Evolutionary conservation across 371 early-diverging fungal species (phyloP), one percentile per base, ranked within the genome.

Genomic region (Circinella umbellata): DNA sequence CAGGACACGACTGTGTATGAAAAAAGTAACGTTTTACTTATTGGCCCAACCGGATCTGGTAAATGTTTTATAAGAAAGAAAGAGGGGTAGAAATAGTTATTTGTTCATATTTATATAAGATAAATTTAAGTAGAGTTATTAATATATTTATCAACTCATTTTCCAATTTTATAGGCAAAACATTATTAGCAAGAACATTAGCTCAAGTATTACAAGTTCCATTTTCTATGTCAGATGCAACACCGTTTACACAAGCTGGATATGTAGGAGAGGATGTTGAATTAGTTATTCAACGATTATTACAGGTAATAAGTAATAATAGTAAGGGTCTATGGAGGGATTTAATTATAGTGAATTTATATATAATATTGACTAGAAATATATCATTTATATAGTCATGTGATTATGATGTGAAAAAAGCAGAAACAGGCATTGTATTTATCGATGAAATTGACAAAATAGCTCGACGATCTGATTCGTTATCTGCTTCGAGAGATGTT

Each of bases 191-290:
- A 11, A 88, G 89, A 70, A 95, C 95, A 13, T 76, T 94, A 42
- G 96, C 97, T 14, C 89, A 94, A 68, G 82, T 95, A 1, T 86
- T 96, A 39, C 88, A 94, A 51, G 96, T 96, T 0, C 96, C 97
- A 4, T 96, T 95, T 70, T 93, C 94, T 0, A 91, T 95, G 85
- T 93, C 93, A 18, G 97, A 96, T 78, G 96, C 97, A 4, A 96
- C 96, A 5, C 93, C 96, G 20, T 90, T 96, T 70, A 96, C 97
- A 5, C 96, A 96, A 69, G 94, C 96, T 11, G 97, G 97, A 10
- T 96, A 96, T 77, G 96, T 96, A 9, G 97, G 97, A 42, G 97
- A 96, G 71, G 97, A 96, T 79, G 96, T 96, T 11, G 97, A 96
- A 75, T 75, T 88, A n/a, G 94, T 94, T 18, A 93, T 96, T 57